Evolutionary conservation across 305 asterid genomes (phyloP), one percentile per base, ranked within the genome.

Genomic region (Fraxinus dipetala): DNA sequence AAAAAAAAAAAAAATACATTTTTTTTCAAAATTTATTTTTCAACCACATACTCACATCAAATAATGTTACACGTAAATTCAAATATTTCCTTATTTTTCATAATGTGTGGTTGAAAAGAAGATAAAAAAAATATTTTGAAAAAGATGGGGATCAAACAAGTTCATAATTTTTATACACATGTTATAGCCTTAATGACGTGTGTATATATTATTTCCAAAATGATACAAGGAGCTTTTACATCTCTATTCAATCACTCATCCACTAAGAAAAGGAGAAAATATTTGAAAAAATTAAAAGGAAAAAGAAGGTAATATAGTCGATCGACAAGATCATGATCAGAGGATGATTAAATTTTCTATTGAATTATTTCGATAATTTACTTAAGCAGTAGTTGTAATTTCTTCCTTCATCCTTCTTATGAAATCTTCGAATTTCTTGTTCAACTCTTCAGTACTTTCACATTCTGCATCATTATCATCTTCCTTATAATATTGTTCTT

Each of bases 371-470:
- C 20, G n/a, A 28, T 28, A 30, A 69, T 69, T 61, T 69, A 69
- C 84, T 34, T 78, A 86, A 76, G 88, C 83, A 65, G 85, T 83
- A 32, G 87, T 76, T 80, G 87, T 85, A 18, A 88, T 80, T 28
- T 81, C 84, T 81, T 87, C 86, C 86, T 85, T 88, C 87, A 87
- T 87, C 80, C 79, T 88, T 61, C 83, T 81, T 22, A 88, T 88
- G 56, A 88, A 88, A 32, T 88, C 91, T 2, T 86, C 91, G 16
- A 85, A 88, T 56, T 87, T 88, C 81, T 86, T 81, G 86, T 88
- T 87, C 54, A 88, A 76, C 56, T 88, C 91, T 45, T 85, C 91
- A 6, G 81, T 78, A 9, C 87, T 87, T 63, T 69, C 75, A 5
- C 75, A 28, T 69, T 13, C 38, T 30, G 36, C 20, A 67, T 67